Percentiles rank a stretch among this genome's conserved stretches.
phyloP scores from a whole-genome alignment of 495 filamentous ascomycete genomes.

The Filosporella fistucella region DNA sequence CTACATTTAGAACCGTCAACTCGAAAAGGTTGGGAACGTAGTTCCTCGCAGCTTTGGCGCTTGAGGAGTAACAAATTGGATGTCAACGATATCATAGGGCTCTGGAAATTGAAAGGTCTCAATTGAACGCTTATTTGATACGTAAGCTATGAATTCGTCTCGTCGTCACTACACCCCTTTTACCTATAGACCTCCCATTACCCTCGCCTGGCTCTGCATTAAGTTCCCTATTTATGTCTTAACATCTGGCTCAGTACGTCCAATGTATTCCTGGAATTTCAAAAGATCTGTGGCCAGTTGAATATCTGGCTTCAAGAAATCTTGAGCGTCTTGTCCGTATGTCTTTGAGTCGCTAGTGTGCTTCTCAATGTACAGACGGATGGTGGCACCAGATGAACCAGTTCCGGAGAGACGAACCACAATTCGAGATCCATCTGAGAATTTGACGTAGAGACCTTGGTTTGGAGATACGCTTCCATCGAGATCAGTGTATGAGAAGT shows the following conservation, averaged over 20 bases:
- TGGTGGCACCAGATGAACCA: slow-evolving; percentile 90
- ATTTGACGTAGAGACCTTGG: slow-evolving; percentile 93
- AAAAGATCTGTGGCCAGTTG: slow-evolving; percentile 76
- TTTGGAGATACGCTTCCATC: slow-evolving; percentile 93
- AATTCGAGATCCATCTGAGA: slow-evolving; percentile 90
- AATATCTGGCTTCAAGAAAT: slow-evolving; percentile 90
- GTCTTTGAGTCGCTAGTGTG: slow-evolving; percentile 70
- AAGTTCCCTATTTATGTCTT: slow-evolving; percentile 68
- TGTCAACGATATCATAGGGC: too few species aligned
- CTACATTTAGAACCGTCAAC: too few species aligned
- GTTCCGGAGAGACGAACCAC: slow-evolving; percentile 93
- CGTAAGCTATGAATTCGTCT: too few species aligned
- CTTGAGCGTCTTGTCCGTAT: slow-evolving; percentile 76
- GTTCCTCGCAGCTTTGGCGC: too few species aligned
- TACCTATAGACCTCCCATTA: too few species aligned
- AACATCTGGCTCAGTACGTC: slow-evolving; percentile 87
- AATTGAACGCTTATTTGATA: too few species aligned
- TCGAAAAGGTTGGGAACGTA: too few species aligned
- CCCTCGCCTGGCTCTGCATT: too few species aligned
- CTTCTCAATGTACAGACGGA: slow-evolving; percentile 94
- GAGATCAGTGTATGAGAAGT: slow-evolving; percentile 96
- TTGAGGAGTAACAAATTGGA: too few species aligned
- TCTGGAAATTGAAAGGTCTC: too few species aligned
- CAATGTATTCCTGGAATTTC: slow-evolving; percentile 85
- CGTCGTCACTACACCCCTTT: too few species aligned